Evolutionary conservation across 495 filamentous ascomycete genomes (phyloP), one percentile per base, ranked within the genome.

Genomic region (Penicillium arizonense): DNA sequence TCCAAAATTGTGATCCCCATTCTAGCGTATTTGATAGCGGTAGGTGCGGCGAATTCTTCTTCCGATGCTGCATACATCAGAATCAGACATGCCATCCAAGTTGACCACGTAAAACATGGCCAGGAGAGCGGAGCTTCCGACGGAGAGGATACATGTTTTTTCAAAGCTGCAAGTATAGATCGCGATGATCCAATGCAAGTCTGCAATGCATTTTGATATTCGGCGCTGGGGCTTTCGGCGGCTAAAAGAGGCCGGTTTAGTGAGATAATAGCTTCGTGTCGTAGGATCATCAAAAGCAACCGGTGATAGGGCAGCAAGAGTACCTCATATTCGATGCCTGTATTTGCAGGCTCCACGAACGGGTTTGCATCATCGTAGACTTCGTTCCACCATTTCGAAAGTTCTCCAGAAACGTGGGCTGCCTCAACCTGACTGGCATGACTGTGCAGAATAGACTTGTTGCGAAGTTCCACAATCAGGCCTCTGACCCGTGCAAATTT

Each of bases 41-140:
- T 63, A 0, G 56, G n/a, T 0, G 58, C 36, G 2, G 69, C 51
- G 23, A 76, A 58, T 21, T 75, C 61, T 5, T 65, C 67, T 45
- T 73, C 67, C 64, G 69, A 73, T 4, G 70, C 70, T n/a, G 73
- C 73, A 50, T 73, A 76, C 49, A 78, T 65, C 46, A 78, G 34
- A 38, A 78, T 68, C n/a, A 78, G 59, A 47, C 68, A 74, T 24
- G 72, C 71, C 74, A 78, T 77, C 76, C 76, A 78, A 10, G 76
- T 68, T 5, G 60, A 67, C 72, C 74, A 78, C 13, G 76, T 78
- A 44, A 77, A 77, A 3, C 74, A 76, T 21, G 75, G 72, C 70
- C 72, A 77, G 3, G 72, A 55, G 10, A 78, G 61, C 5, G 73
- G 67, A 8, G 55, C 47, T 30, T 56, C 48, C 13, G 39, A 50